These are phyloP conservation scores for Glycine latifolia DNA, from an alignment of 306 rosid species.

Conservation along the genomic window DNA sequence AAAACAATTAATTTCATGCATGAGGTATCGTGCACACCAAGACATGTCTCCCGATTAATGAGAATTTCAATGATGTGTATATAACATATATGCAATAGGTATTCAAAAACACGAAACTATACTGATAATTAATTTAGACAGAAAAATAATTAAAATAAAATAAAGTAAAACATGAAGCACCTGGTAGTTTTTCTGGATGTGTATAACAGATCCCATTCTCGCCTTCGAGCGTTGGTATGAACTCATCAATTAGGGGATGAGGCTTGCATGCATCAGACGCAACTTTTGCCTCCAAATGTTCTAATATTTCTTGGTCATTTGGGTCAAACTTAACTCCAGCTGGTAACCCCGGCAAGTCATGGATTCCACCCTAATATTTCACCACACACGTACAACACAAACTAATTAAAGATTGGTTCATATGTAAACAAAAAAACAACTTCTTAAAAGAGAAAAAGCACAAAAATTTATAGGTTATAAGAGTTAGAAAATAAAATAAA, in stretches of 20 bases:
- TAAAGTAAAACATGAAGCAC: constrained; percentile 41
- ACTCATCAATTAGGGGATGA: constrained; percentile 87
- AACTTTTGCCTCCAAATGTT: constrained; percentile 85
- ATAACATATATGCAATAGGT: constrained; percentile 34
- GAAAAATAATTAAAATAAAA: neutral
- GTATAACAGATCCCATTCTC: constrained; percentile 94
- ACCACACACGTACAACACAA: neutral
- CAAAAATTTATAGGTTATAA: neutral
- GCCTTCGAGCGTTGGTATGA: constrained; percentile 85
- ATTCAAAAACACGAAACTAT: neutral
- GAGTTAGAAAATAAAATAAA: no score
- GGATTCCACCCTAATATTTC: constrained; percentile 57
- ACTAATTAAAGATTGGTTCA: no score
- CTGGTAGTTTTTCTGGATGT: constrained; percentile 92
- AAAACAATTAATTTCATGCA: constrained; percentile 42
- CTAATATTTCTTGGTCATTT: constrained; percentile 77
- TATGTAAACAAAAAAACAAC: neutral
- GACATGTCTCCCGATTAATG: constrained; percentile 36
- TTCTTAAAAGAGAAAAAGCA: neutral
- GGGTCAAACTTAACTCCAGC: constrained; percentile 96
- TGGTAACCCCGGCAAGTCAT: constrained; percentile 80
- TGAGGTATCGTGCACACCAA: constrained; percentile 43
- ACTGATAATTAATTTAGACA: neutral
- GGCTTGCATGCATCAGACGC: constrained; percentile 62
- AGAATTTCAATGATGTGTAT: constrained; percentile 7